These are phyloP conservation scores for Punctularia strigosozonata DNA, from an alignment of 768 basidiomycete genomes.

Conservation along the genomic window DNA sequence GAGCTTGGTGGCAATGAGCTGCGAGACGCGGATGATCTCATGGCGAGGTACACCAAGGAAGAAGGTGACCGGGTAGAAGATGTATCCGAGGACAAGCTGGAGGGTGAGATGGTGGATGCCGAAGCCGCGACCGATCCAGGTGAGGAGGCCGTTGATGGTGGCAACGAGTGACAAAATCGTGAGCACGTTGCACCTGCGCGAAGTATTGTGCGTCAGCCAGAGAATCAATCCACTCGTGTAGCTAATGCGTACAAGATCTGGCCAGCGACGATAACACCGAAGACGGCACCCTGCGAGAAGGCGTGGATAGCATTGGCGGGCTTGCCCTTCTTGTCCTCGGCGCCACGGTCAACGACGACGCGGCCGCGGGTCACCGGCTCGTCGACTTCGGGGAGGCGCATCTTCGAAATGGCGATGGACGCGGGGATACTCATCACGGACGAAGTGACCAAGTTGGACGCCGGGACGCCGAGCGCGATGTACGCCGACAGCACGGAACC, in stretches of 20 bases:
- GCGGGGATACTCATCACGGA: slow-evolving; percentile 95
- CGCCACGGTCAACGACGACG: slow-evolving; percentile 73
- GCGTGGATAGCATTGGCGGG: slow-evolving; percentile 82
- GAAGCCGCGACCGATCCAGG: slow-evolving; percentile 83
- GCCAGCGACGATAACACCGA: slow-evolving; percentile 79
- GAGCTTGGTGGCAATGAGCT: slow-evolving; percentile 77
- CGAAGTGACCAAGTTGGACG: slow-evolving; percentile 74
- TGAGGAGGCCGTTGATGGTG: slow-evolving; percentile 72
- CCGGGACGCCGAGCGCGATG: slow-evolving; percentile 64
- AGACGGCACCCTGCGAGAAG: slow-evolving; percentile 74
- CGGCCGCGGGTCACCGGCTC: slow-evolving; percentile 79
- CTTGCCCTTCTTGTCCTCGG: slow-evolving; percentile 32
- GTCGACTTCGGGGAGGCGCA: slow-evolving; percentile 75
- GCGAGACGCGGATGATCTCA: slow-evolving; percentile 76
- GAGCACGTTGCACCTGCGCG: slow-evolving; percentile 61
- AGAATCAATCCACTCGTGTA: not conserved
- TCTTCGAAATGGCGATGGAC: slow-evolving; percentile 84
- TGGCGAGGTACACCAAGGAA: slow-evolving; percentile 61
- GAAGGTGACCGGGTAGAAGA: slow-evolving; percentile 83
- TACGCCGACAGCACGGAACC: slow-evolving; percentile 85
- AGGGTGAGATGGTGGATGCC: slow-evolving; percentile 75
- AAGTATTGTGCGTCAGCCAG: not conserved
- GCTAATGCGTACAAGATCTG: slow-evolving; percentile 57
- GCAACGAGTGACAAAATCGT: slow-evolving; percentile 78
- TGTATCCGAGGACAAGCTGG: slow-evolving; percentile 74